Evolutionary conservation across 306 rosid species (phyloP).

Genomic region (Luffa acutangula): DNA sequence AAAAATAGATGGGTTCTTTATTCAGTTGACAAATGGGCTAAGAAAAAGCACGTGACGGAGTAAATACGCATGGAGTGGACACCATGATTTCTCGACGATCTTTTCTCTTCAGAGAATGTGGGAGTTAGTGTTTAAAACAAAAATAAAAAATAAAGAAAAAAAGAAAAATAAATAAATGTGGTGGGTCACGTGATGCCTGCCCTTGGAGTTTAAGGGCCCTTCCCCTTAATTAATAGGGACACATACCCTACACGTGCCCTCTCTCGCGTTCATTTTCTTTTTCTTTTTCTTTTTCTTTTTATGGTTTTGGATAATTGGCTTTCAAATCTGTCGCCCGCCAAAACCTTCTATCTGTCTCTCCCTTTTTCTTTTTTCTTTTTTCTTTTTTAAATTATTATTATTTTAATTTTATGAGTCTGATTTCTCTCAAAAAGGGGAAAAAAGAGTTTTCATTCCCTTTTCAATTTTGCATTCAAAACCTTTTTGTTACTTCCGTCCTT

Average conservation of each 20-base stretch:
- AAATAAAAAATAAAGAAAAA: neutral
- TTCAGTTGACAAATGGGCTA: neutral
- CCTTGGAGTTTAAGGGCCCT: slow-evolving; percentile 1
- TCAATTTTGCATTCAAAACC: neutral
- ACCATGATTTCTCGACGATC: neutral
- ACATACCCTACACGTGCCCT: neutral
- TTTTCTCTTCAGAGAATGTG: neutral
- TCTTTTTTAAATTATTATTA: neutral
- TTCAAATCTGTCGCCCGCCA: neutral
- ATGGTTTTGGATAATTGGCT: neutral
- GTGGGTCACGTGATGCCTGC: slow-evolving; percentile 9
- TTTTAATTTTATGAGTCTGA: neutral
- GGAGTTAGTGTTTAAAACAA: neutral
- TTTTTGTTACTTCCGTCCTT: neutral
- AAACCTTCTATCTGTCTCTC: neutral
- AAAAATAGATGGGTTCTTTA: too few species aligned
- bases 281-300: neutral
- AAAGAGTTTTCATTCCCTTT: neutral
- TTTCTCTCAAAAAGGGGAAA: neutral
- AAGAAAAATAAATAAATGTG: neutral
- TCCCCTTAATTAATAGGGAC: neutral
- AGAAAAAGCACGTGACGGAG: slow-evolving; percentile 7
- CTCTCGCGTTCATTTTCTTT: neutral
- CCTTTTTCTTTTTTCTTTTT: too few species aligned
- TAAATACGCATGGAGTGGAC: slow-evolving; percentile 5